Evolutionary conservation across 495 filamentous ascomycete genomes (phyloP), one percentile per base, ranked within the genome.

Genomic region (Hypoxylon perforatum): DNA sequence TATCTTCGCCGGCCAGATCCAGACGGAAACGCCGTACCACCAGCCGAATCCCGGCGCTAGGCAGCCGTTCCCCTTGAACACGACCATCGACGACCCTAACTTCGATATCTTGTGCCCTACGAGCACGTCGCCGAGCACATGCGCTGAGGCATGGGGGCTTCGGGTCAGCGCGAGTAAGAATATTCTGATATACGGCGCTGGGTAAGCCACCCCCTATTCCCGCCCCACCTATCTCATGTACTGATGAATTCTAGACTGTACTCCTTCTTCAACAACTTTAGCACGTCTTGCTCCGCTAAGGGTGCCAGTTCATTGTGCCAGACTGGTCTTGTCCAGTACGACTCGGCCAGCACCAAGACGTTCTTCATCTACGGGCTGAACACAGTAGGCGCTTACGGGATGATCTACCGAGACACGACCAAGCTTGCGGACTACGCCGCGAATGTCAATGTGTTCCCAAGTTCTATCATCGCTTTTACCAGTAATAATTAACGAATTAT

Each of bases 1-100:
- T 39, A 76, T 94, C 39, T 87, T 85, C 69, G 86, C 86, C 67
- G 90, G 90, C 9, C 86, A 89, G 67, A 88, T 94, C 60, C 92
- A 96, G 68, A 91, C 91, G 17, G 92, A 96, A 74, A 91, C 91
- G 7, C 90, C 90, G 53, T 87, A 85, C 67, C 75, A 82, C 67
- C 76, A 78, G 77, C 82, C 85, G 41, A 96, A 96, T 78, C 93
- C 94, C 1, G 84, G 86, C 58, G 86, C 92, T 0, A 74, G 85
- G 2, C 77, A 81, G 12, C 89, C 91, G 1, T 94, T 90, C 78
- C 81, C 83, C 0, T 70, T 85, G 3, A 83, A 88, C 46, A 18
- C 72, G 21, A 75, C 77, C 12, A 93, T 83, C 75, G 81, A 84
- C 61, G 94, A 97, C 70, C 93, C 94, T 0, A 83, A 83, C 59